Conservation (phyloP, 352 stramenopile species). For the Peronospora belbahrii region DNA sequence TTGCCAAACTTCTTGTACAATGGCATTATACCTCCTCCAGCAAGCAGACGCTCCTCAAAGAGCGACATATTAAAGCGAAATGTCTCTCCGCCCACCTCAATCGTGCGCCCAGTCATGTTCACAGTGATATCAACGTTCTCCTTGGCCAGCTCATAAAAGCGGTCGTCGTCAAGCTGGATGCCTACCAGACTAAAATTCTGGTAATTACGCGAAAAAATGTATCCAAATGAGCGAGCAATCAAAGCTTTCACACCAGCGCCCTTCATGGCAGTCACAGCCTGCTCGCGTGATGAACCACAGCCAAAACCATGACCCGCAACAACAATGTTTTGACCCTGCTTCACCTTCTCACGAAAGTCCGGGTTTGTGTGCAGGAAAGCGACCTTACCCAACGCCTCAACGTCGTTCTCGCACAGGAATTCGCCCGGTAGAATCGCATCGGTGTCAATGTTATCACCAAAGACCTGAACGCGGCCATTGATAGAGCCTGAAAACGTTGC, state of each 20-base stretch:
- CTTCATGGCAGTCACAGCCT: constrained; percentile 79
- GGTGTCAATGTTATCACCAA: constrained; percentile 87
- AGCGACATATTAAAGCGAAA: constrained; percentile 86
- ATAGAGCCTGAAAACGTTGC: constrained; percentile 45
- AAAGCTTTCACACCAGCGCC: constrained; percentile 69
- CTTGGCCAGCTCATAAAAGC: constrained; percentile 75
- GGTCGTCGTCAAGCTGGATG: constrained; percentile 72
- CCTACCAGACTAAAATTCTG: constrained; percentile 82
- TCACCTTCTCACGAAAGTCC: constrained; percentile 80
- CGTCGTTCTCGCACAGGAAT: constrained; percentile 79
- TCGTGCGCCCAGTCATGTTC: constrained; percentile 77
- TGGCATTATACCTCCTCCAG: constrained; percentile 77
- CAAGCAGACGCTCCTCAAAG: constrained; percentile 77
- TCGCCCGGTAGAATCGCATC: constrained; percentile 81
- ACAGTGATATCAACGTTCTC: constrained; percentile 70
- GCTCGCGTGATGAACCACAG: constrained; percentile 77
- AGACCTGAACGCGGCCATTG: constrained; percentile 66
- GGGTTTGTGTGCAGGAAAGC: constrained; percentile 82
- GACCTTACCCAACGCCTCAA: constrained; percentile 76
- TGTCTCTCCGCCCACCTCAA: constrained; percentile 61
- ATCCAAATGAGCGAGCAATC: constrained; percentile 79
- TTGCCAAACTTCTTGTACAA: constrained; percentile 85
- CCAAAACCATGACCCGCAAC: constrained; percentile 77
- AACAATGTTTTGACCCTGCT: constrained; percentile 57
- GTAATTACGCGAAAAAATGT: constrained; percentile 86